Evolutionary conservation across 2,329 filamentous ascomycete genomes (phyloP), one percentile per base, ranked within the genome.

Genomic region (Fusarium begoniae): DNA sequence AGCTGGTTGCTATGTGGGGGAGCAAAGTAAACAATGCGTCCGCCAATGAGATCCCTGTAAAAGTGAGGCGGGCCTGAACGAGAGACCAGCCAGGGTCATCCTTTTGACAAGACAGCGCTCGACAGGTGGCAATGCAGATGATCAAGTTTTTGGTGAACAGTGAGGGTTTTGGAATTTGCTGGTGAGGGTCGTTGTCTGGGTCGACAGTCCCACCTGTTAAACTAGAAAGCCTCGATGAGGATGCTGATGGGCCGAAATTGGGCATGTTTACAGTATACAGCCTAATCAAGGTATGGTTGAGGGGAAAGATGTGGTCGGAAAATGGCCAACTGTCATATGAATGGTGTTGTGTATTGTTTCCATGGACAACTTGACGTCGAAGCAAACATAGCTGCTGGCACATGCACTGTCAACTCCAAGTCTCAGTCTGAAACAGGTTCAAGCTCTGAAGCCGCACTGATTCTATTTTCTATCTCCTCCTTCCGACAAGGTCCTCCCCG

Each of bases 1-100:
- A 69, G 77, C 77, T 77, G 79, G 81, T 83, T 83, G 80, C 80
- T 78, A 79, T 78, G 81, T 74, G 79, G 81, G 51, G 76, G 78
- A 79, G 32, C 24, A 78, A 82, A 82, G 82, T 83, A 83, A 83
- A 83, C 82, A 83, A 83, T 73, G 64, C 48, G 66, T 51, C 66
- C 57, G 45, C 54, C 64, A 72, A 62, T 61, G 47, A 51, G 67
- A 76, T 80, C 77, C 76, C 77, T 76, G 78, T 78, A 57, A 71
- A 70, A 69, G 38, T 69, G 66, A 69, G 66, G 66, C 66, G 66
- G 66, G 66, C 65, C 66, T 69, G 57, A 55, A 32, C 26, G 24
- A 56, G n/a, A 41, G 65, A 55, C 65, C 66, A 69, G 64, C 65
- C 66, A 40, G 66, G 66, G 57, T 69, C 26, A 69, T 69, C 65